Conservation (phyloP, 2,329 filamentous ascomycete species). For the Fusarium brevicatenulatum region DNA sequence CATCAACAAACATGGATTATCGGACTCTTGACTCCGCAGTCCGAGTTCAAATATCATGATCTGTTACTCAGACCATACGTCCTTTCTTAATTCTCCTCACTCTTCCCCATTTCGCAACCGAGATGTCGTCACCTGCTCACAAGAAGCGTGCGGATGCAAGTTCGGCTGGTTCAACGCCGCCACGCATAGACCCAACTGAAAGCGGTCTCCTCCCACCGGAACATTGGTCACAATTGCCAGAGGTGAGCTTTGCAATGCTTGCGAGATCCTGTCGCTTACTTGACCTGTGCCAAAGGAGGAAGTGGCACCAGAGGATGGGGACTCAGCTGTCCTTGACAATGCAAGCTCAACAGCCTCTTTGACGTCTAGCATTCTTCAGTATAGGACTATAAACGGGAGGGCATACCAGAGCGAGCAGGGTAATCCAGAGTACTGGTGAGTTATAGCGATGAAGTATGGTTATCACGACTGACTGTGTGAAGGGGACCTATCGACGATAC, state of each 20-base stretch:
- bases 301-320: neutral
- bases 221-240: neutral
- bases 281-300: no score
- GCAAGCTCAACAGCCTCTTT: neutral
- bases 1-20: neutral
- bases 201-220: neutral
- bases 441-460: accelerated
- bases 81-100: no score
- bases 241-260: accelerated
- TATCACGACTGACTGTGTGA: neutral
- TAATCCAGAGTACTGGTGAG: slow-evolving; percentile 6
- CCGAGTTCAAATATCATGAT: neutral
- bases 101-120: accelerated
- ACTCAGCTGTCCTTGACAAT: neutral
- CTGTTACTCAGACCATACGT: no score
- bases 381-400: neutral
- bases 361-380: neutral
- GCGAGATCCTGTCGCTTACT: accelerated
- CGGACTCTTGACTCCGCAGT: neutral
- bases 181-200: accelerated
- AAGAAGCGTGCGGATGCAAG: accelerated
- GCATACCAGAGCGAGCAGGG: neutral
- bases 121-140: neutral
- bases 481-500: slow-evolving; percentile 6
- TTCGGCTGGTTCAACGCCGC: accelerated